Evolutionary conservation across 176 grass and related monocot genomes (phyloP).

Genomic region (Dactylis glomerata): DNA sequence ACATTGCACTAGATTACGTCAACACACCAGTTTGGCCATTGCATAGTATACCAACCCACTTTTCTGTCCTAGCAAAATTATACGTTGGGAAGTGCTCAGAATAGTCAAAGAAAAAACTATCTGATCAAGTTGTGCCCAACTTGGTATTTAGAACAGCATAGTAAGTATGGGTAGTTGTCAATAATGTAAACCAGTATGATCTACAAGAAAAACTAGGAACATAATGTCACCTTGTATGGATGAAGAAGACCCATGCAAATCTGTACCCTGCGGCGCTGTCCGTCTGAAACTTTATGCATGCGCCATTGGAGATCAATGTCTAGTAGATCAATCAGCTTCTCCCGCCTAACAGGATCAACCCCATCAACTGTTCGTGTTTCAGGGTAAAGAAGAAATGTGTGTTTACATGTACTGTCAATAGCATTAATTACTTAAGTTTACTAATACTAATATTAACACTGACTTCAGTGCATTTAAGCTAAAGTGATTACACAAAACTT

Average conservation of each 20-base stretch:
- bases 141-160: background rate
- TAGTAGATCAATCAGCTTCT: slow-evolving; percentile 87
- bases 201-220: background rate
- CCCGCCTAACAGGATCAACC: slow-evolving; percentile 80
- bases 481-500: background rate
- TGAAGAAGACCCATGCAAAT: slow-evolving; percentile 99
- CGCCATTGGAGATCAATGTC: slow-evolving; percentile 92
- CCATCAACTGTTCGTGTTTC: slow-evolving; percentile 81
- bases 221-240: slow-evolving; percentile 82
- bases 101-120: slow-evolving; percentile 3
- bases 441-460: background rate
- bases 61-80: background rate
- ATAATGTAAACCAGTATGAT: background rate
- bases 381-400: slow-evolving; percentile 21
- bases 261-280: slow-evolving; percentile 88
- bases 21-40: background rate
- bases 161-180: background rate
- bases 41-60: background rate
- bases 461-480: slow-evolving; percentile 14
- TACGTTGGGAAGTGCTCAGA: background rate
- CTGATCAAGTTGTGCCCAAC: background rate
- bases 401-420: slow-evolving; percentile 19
- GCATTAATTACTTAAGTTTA: background rate
- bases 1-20: background rate
- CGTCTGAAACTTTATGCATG: slow-evolving; percentile 99